Base-by-base conservation (phyloP, 805 yeast species). In the Nakazawaea sp. region DNA sequence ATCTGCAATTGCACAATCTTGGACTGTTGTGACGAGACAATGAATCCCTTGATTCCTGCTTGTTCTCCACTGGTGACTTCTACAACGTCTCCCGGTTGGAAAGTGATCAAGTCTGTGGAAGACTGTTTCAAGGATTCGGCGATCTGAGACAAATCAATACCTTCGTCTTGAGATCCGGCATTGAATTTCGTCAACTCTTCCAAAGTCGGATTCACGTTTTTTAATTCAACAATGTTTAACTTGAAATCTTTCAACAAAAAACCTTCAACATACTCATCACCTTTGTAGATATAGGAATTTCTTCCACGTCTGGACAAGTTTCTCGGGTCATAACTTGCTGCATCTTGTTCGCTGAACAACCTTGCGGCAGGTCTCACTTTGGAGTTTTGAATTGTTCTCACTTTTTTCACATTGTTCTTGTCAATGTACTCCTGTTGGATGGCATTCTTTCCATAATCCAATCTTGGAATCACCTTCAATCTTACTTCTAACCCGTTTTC, bases 401-500 rank as follows among this genome's bases (percentile, higher is more conserved):
- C 59, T 35, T 68, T 58, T 47, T 69, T 78, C 20, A 21, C 33
- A 19, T 33, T 27, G 16, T 35, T 40, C 34, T 45, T 48, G 23
- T 44, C 50, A 7, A 28, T 32, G 17, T 35, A 35, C 27, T 21
- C 50, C 33, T 42, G 46, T 48, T 51, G 57, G 18, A 46, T 41
- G 8, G 51, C 69, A 31, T 70, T 66, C 46, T 79, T 76, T 41
- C 95, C 96, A 58, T 92, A 90, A 56, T 90, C 97, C 42, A 92
- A 62, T 51, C 98, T 77, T 26, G 98, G 98, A 24, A 92, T 94
- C 45, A 92, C 67, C 53, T 86, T 86, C 49, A 95, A 77, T 50
- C 94, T 74, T n/a, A 87, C 97, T 56, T 90, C 97, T 48, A 92
- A 71, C 36, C 96, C 97, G 54, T 86, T 90, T 52, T 92, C 97